Base-by-base conservation (phyloP, 2,329 filamentous ascomycete genomes). In the Zymoseptoria brevis region DNA sequence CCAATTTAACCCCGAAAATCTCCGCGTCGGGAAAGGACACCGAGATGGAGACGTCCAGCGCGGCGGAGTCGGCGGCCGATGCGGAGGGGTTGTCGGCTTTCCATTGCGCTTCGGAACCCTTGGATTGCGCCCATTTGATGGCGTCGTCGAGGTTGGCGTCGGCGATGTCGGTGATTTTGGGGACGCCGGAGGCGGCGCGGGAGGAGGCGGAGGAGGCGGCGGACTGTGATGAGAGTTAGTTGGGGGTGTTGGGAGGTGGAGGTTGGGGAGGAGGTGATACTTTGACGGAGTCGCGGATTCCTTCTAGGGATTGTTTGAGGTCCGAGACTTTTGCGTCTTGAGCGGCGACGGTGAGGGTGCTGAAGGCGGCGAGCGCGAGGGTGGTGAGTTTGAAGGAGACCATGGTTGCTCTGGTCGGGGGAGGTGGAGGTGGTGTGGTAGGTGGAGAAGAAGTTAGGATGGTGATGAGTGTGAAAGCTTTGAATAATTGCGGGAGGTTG, bases 1-100 rank as follows among this genome's bases (percentile, higher is more conserved):
- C 84, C 67, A 97, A 86, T 83, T 96, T 96, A 68, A 97, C 86
- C 69, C 93, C 94, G 68, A 96, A 94, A 76, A 96, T 87, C 79
- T 95, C 90, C 60, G 82, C 79, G 64, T 83, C 75, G 29, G 84
- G 84, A 75, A 87, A 87, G 35, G 80, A 79, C 59, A 83, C 78
- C 55, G 79, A 76, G 63, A 84, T 78, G 57, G 76, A 75, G 65
- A 87, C 80, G 59, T 76, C 81, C 66, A 79, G 86, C 74, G 72
- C 87, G 79, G 76, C 83, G 77, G 79, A 60, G 67, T 71, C 63
- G 50, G 35, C 35, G 11, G 35, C 35, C 13, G 35, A 45, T 7
- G 35, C 35, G 35, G 35, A 7, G 13, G 35, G 35, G 16, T 62
- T 59, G 60, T 64, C 62, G 19, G 60, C 57, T 55, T 57, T 57